Base-by-base conservation (phyloP, 2,329 filamentous ascomycete genomes). In the Trichophyton simii region DNA sequence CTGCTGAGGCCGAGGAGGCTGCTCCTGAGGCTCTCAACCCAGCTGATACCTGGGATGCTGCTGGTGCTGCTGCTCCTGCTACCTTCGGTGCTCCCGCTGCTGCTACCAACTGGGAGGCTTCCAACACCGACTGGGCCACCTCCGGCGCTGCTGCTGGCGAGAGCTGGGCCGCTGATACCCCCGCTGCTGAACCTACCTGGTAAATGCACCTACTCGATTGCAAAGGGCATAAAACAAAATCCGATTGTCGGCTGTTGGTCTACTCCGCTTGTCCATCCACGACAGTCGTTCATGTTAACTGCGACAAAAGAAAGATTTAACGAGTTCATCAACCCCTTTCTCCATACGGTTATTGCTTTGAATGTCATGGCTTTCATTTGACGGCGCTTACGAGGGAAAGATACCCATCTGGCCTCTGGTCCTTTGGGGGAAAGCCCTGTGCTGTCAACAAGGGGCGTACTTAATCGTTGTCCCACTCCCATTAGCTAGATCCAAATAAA, bases 321-420 rank as follows among this genome's bases (percentile, higher is more conserved):
- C 31, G 34, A 60, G 42, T n/a, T 63, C 62, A 62, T 61, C 59
- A 65, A 66, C 59, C 44, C 61, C 72, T 70, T 69, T 52, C 22
- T 73, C 74, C 72, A 73, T 73, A 42, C 41, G 55, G 41, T 58
- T 58, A 22, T 44, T 58, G 55, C 55, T 41, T 44, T 41, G 11
- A 58, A 58, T 41, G 55, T 58, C 36, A 42, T 44, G 34, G 36
- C 36, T 44, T 59, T 80, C 77, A 78, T 81, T 80, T 84, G 83
- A 81, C 59, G 80, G 87, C 85, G 87, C 91, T 96, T 82, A 96
- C 88, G 91, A 96, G 91, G 92, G 92, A 97, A 97, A 97, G 92
- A 97, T 91, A 96, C 87, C 90, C 73, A 73, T 73, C 73, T 74
- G 77, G 75, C 73, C 74, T 76, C 69, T 68, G 71, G 69, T 67